These are phyloP conservation scores for Iris pallida DNA, from an alignment of 116 monocot genomes.

Conservation along the genomic window DNA sequence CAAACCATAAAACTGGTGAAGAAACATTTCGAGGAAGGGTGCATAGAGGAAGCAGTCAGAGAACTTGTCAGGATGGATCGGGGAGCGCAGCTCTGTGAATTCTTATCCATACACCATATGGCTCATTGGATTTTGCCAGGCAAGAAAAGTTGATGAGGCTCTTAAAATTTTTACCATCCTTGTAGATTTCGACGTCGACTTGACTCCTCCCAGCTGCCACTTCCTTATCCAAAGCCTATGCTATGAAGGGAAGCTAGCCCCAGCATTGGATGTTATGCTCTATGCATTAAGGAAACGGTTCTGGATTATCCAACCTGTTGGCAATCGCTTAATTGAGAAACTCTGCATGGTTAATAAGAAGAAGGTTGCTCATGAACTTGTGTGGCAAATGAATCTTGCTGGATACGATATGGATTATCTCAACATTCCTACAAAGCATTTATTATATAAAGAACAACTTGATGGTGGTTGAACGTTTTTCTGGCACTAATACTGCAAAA, in stretches of 20 bases:
- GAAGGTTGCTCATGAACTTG: conserved; percentile 44
- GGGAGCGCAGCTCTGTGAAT: conserved; percentile 2
- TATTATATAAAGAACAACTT: conserved; percentile 15
- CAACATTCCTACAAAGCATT: conserved; percentile 28
- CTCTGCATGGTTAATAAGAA: conserved; percentile 36
- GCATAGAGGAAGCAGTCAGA: conserved; percentile 42
- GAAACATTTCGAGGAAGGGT: conserved; percentile 38
- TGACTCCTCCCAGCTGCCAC: conserved; percentile 43
- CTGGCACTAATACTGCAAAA: too few species aligned
- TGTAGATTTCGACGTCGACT: conserved; percentile 33
- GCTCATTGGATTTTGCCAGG: conserved; percentile 69
- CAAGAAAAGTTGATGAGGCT: conserved; percentile 40
- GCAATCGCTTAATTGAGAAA: conserved; percentile 51
- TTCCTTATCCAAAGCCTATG: conserved; percentile 57
- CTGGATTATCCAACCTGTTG: conserved; percentile 40
- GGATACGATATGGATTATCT: conserved; percentile 78
- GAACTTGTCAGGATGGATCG: conserved; percentile 48
- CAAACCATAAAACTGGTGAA: conserved; percentile 24
- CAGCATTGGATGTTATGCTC: conserved; percentile 58
- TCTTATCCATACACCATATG: conserved; percentile 67
- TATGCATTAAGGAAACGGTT: conserved; percentile 56
- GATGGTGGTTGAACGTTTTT: not conserved
- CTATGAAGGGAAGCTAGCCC: conserved; percentile 28
- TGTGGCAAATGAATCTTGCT: conserved; percentile 38
- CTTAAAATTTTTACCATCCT: conserved; percentile 52